Base-by-base conservation (phyloP, 805 yeast genomes). In the Yamadazyma kitorensis region DNA sequence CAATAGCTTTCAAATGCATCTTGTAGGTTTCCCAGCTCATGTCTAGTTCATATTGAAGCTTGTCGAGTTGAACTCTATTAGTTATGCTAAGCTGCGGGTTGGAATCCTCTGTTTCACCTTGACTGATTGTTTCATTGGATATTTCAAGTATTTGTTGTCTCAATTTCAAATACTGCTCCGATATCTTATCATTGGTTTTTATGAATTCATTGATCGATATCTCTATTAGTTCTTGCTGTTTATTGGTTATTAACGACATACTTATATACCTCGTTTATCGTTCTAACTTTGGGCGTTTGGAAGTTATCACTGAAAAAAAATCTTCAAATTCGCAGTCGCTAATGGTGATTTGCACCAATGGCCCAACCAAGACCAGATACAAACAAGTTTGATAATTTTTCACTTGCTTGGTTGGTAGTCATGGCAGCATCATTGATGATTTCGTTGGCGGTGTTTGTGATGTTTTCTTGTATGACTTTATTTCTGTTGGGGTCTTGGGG, bases 361-460 rank as follows among this genome's bases (percentile, higher is more conserved):
- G 82, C 81, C 82, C 82, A 76, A 4, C 81, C 81, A 19, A 76
- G 52, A 1, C 82, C 82, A 17, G 74, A 65, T 3, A 72, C 78
- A 35, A 76, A 57, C 36, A 76, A 47, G 36, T 65, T 71, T 8
- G 76, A 68, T 3, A 77, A 39, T 44, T 74, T 76, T 24, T 71
- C 78, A 27, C 64, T 48, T 1, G 70, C 71, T 15, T 59, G 61
- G 22, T 53, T 54, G 5, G 61, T 49, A 13, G 63, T 49, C 13
- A 48, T 48, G 4, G 59, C 44, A 10, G 64, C 64, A 30, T 59
- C 64, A 20, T 44, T 53, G 11, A 63, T 32, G 1, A 59, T 43
- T 4, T 56, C 62, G 22, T 51, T 51, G 12, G 60, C 59, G 5
- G 49, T 33, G 13, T 32, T 24, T 3, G 40, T 33, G 6, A 36